Evolutionary conservation across 495 filamentous ascomycete genomes (phyloP), one percentile per base, ranked within the genome.

Genomic region (Cenococcum geophilum): DNA sequence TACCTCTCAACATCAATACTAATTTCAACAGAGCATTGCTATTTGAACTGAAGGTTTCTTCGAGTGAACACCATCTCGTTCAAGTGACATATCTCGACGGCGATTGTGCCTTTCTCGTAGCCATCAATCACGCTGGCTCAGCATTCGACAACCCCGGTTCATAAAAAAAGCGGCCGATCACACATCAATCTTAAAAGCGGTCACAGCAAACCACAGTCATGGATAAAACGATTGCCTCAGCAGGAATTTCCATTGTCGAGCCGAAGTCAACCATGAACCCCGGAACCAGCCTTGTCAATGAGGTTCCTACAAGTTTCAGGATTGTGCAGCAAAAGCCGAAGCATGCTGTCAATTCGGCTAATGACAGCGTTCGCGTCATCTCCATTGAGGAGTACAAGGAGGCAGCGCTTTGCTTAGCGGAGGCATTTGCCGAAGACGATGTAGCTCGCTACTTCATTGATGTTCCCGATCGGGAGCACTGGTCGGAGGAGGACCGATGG

Each of bases 341-440:
- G 14, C 43, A 45, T 40, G 3, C 65, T 55, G 22, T 42, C 1
- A 43, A 55, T 57, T 25, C 55, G 12, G 47, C 35, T 23, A 59
- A 59, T 34, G 58, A 69, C 37, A 56, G 64, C 9, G 80, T 89
- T 61, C 87, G 87, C 51, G 68, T 76, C 55, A 72, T 90, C 57
- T 72, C 73, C 56, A 79, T 82, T 62, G 73, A 77, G 55, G 84
- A 89, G 70, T 86, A 80, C 74, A 82, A 82, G 64, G 79, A 83
- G 69, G 88, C 86, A 18, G 84, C 85, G 35, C 68, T 77, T 16
- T 83, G 82, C 63, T 80, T 92, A 57, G 85, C 88, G 32, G 80
- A 89, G 70, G 87, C 89, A 53, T 92, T 92, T 73, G 83, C 80
- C 58, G 79, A 83, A 61, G 88, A 91, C 70, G 83, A 87, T 36